Conservation (phyloP, 2,329 filamentous ascomycete genomes). For the Aureobasidium namibiae region DNA sequence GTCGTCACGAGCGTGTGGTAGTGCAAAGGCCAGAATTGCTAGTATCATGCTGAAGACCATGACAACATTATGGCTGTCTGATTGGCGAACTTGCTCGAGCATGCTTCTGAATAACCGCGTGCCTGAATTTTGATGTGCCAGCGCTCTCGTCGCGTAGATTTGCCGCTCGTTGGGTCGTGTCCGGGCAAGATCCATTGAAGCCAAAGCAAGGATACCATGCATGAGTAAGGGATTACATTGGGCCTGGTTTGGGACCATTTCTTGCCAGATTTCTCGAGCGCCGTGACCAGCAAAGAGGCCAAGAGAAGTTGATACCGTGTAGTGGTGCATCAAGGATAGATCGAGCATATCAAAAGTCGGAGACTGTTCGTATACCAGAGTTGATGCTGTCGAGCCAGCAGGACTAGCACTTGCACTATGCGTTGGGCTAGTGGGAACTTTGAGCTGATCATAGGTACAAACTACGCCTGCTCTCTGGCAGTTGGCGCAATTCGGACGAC, state of each 20-base stretch:
- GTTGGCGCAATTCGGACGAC: slow-evolving; percentile 20
- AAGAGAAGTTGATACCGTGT: slow-evolving; percentile 20
- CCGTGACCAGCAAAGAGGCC: slow-evolving; percentile 16
- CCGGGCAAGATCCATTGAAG: slow-evolving; percentile 4
- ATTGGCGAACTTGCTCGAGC: slow-evolving; percentile 14
- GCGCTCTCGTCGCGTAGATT: slow-evolving; percentile 19
- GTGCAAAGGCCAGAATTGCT: slow-evolving; percentile 21
- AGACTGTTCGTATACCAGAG: not conserved
- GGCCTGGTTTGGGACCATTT: slow-evolving; percentile 3
- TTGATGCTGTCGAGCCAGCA: not conserved
- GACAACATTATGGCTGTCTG: slow-evolving; percentile 14
- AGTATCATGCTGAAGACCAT: slow-evolving; percentile 22
- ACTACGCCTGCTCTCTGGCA: slow-evolving; percentile 21
- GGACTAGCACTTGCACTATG: not conserved
- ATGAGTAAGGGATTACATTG: slow-evolving; percentile 7
- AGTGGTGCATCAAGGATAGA: slow-evolving; percentile 23
- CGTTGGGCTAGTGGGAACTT: not conserved
- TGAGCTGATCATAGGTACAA: slow-evolving; percentile 17
- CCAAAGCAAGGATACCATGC: slow-evolving; percentile 8
- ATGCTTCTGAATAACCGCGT: slow-evolving; percentile 20
- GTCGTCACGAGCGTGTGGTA: slow-evolving; percentile 17
- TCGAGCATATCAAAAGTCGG: slow-evolving; percentile 21
- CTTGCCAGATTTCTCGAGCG: slow-evolving; percentile 15
- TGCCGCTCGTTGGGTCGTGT: slow-evolving; percentile 6
- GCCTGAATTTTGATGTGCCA: slow-evolving; percentile 23